Evolutionary conservation across 164 flowering plant species (phyloP).

Genomic region (Macadamia integrifolia): DNA sequence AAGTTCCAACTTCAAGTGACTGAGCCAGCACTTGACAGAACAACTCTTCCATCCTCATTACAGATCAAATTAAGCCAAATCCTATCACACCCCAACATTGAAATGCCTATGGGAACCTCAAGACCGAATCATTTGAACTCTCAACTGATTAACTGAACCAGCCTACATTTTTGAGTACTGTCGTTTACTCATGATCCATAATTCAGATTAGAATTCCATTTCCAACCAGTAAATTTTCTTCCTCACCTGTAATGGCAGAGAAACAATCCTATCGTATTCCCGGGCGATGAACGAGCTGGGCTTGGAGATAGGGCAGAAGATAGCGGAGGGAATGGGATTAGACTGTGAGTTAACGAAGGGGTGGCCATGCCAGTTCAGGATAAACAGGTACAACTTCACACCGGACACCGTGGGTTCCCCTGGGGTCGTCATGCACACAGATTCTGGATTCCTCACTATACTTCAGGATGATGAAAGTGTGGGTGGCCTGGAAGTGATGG

Average conservation of each 20-base stretch:
- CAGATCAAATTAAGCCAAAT: too few relatives aligned
- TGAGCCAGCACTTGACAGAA: too few relatives aligned
- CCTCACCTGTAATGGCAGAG: constrained; percentile 24
- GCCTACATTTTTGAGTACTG: too few relatives aligned
- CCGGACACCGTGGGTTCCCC: constrained; percentile 43
- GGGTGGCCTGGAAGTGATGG: constrained; percentile 76
- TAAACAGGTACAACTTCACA: constrained; percentile 72
- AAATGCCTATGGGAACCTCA: too few relatives aligned
- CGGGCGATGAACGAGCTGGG: constrained; percentile 34
- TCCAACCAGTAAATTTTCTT: not conserved
- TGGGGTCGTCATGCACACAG: constrained; percentile 64
- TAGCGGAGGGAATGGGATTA: constrained; percentile 45
- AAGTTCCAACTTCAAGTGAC: too few relatives aligned
- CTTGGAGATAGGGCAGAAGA: constrained; percentile 35
- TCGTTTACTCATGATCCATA: too few relatives aligned
- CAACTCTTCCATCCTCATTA: too few relatives aligned
- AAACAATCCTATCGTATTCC: constrained; percentile 41
- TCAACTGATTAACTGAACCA: too few relatives aligned
- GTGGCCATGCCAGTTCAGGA: constrained; percentile 72
- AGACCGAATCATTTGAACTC: too few relatives aligned
- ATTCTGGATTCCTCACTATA: constrained; percentile 72
- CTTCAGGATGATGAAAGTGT: constrained; percentile 72
- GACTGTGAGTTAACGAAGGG: constrained; percentile 24
- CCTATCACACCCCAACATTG: too few relatives aligned
- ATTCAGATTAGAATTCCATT: not conserved